These are phyloP conservation scores for Nelumbo lutea DNA, from an alignment of 164 flowering plant genomes.

Conservation along the genomic window DNA sequence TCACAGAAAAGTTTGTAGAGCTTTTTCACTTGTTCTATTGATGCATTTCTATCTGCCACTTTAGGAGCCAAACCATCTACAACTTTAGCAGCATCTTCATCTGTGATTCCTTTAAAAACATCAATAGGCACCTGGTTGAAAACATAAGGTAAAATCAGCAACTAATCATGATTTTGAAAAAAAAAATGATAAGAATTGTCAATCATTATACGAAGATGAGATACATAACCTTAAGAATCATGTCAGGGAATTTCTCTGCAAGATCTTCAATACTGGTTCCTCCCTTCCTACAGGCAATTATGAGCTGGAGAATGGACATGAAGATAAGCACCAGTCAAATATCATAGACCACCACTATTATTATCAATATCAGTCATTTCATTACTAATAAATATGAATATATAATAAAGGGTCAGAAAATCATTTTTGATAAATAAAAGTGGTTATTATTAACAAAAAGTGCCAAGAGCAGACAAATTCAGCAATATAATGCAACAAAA, in stretches of 20 bases:
- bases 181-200: slow-evolving; percentile 3
- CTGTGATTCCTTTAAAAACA: slow-evolving; percentile 92
- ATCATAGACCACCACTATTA: too few relatives aligned
- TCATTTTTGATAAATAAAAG: too few relatives aligned
- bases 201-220: slow-evolving; percentile 1
- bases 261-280: slow-evolving; percentile 99
- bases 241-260: slow-evolving; percentile 95
- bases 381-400: too few relatives aligned
- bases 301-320: slow-evolving; percentile 46
- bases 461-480: too few relatives aligned
- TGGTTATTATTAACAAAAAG: too few relatives aligned
- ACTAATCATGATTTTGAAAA: background rate
- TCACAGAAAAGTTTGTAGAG: slow-evolving; percentile 78
- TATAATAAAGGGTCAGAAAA: too few relatives aligned
- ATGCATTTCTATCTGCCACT: slow-evolving; percentile 61
- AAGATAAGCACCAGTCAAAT: slow-evolving; percentile 3
- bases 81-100: slow-evolving; percentile 98
- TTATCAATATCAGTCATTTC: too few relatives aligned
- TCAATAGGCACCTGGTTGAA: slow-evolving; percentile 79
- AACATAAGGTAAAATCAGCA: slow-evolving; percentile 5
- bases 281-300: slow-evolving; percentile 88
- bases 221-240: slow-evolving; percentile 77
- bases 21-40: slow-evolving; percentile 97
- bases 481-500: too few relatives aligned
- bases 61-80: slow-evolving; percentile 93